Conservation (phyloP, 2,329 filamentous ascomycete genomes). For the Monilinia laxa region DNA sequence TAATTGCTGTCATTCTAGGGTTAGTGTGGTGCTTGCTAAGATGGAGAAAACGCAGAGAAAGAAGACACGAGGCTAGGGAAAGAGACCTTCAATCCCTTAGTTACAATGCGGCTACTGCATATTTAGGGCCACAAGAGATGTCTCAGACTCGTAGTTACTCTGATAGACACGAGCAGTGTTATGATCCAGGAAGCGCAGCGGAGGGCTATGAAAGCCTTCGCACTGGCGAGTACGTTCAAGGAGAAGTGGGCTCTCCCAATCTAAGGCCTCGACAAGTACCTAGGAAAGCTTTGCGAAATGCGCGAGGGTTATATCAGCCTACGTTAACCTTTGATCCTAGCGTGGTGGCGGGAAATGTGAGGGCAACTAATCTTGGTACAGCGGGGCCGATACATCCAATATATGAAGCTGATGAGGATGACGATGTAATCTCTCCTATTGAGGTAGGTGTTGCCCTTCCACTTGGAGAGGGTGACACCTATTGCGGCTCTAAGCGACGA, state of each 20-base stretch:
- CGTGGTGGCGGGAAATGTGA: conserved; percentile 41
- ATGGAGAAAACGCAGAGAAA: conserved; percentile 43
- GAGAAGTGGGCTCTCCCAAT: conserved; percentile 26
- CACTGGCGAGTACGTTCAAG: conserved; percentile 29
- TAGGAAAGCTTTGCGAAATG: conserved; percentile 42
- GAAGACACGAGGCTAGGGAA: conserved; percentile 48
- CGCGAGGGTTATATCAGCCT: conserved; percentile 43
- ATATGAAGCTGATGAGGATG: conserved; percentile 59
- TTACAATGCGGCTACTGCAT: conserved; percentile 37
- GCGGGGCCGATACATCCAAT: conserved; percentile 61
- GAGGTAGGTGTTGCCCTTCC: conserved; percentile 32
- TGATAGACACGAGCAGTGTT: conserved; percentile 25
- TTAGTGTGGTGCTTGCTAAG: conserved; percentile 50
- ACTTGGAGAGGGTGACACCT: conserved; percentile 18
- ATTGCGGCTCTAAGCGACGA: conserved; percentile 27
- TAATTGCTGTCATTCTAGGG: conserved; percentile 49
- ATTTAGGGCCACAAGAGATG: conserved; percentile 31
- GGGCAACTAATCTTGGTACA: conserved; percentile 46
- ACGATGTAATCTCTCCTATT: conserved; percentile 24
- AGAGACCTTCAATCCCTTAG: conserved; percentile 54
- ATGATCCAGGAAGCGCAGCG: conserved; percentile 36
- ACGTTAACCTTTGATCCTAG: conserved; percentile 46
- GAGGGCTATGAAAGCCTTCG: conserved; percentile 36
- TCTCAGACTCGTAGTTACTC: conserved; percentile 25
- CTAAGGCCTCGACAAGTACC: conserved; percentile 35